Base-by-base conservation (phyloP, 805 yeast genomes). In the Candida nitratophila region DNA sequence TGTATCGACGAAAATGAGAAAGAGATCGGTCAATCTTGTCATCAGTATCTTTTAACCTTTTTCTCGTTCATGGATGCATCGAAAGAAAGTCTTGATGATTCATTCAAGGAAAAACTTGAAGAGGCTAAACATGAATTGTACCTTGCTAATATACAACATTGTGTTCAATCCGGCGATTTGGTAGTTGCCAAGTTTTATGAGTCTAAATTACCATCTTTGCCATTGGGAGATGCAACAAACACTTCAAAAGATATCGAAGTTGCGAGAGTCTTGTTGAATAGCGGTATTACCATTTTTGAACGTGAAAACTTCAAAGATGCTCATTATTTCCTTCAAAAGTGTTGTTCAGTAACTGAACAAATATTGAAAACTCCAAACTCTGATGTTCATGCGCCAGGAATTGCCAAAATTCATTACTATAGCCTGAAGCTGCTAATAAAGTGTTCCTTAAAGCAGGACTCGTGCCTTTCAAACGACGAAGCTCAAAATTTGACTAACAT, bases 171-270 rank as follows among this genome's bases (percentile, higher is more conserved):
- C n/a, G 58, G 54, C 3, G 70, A 71, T 45, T 47, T 56, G 6
- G 57, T 62, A 36, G 56, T 60, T 49, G 71, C 73, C 1, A 61
- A 55, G 36, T 52, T 65, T 24, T 66, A 63, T 46, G 61, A 63
- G 27, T 52, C 54, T 10, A 61, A 65, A 42, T 15, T 37, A 5
- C 2, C 8, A 3, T 22, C 11, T 41, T 15, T 26, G 3, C 3
- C 8, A 3, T 15, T 7, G 3, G 15, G n/a, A 22, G 19, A 12
- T 22, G 3, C 7, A 2, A 4, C 14, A 14, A 26, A 14, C 11
- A 5, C 17, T 19, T 8, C 16, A 21, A 26, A 26, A 26, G 15
- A 14, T 24, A 16, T 26, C 2, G 40, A 68, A 33, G 39, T 61
- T 4, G 53, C 63, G 15, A 55, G 73, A 35, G 51, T 61, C 1